phyloP scores from a whole-genome alignment of 495 filamentous ascomycete species.

The Rusavskia elegans region DNA sequence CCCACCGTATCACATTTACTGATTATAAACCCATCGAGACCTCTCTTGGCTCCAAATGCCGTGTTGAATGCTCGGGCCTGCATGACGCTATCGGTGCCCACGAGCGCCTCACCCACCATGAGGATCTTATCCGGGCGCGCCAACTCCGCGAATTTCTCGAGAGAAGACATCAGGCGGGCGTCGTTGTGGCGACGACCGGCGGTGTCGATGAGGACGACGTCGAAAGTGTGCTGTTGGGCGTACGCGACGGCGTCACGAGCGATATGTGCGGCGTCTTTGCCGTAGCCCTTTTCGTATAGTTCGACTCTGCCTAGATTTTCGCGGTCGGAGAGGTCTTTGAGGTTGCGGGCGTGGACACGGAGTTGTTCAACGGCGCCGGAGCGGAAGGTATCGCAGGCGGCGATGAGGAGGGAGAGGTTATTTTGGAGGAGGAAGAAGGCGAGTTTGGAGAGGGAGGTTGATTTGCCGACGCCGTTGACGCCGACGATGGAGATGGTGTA shows the following conservation, averaged over 20 bases:
- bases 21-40: slow-evolving; percentile 90
- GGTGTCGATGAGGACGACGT: slow-evolving; percentile 94
- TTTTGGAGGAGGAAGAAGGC: slow-evolving; percentile 96
- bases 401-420: slow-evolving; percentile 87
- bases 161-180: slow-evolving; percentile 76
- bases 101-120: slow-evolving; percentile 96
- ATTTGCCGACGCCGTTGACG: slow-evolving; percentile 96
- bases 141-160: slow-evolving; percentile 95
- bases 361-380: slow-evolving; percentile 95
- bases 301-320: slow-evolving; percentile 69
- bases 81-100: slow-evolving; percentile 84
- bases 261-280: slow-evolving; percentile 90
- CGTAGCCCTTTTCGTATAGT: slow-evolving; percentile 91
- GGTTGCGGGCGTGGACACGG: slow-evolving; percentile 79
- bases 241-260: slow-evolving; percentile 83
- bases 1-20: slow-evolving; percentile 97
- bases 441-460: slow-evolving; percentile 90
- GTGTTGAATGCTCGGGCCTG: slow-evolving; percentile 93
- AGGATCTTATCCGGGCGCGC: slow-evolving; percentile 94
- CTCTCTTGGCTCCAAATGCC: slow-evolving; percentile 67
- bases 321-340: slow-evolving; percentile 67
- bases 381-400: slow-evolving; percentile 92
- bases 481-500: slow-evolving; percentile 97
- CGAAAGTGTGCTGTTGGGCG: slow-evolving; percentile 56
- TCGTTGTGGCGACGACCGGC: slow-evolving; percentile 93